These are phyloP conservation scores for Aegle marmelos DNA, from an alignment of 345 rosid species.

Conservation along the genomic window DNA sequence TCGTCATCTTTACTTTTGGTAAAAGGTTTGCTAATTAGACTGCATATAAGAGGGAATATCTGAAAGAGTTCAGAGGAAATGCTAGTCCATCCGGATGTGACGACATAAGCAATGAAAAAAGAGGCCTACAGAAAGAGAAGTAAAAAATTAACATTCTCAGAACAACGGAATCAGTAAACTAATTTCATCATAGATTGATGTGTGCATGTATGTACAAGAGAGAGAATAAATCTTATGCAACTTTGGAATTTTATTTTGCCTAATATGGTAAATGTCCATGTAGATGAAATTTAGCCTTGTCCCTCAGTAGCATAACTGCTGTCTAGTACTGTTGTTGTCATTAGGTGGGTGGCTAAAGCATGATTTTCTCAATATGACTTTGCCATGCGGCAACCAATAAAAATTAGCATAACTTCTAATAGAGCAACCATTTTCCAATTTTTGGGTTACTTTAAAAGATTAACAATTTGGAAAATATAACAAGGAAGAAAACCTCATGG, in stretches of 20 bases:
- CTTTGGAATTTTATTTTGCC: background rate
- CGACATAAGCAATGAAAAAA: conserved; percentile 89
- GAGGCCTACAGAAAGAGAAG: conserved; percentile 63
- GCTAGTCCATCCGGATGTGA: conserved; percentile 96
- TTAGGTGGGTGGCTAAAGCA: background rate
- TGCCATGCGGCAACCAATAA: background rate
- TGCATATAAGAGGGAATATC: conserved; percentile 60
- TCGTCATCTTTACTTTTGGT: conserved; percentile 47
- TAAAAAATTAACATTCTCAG: conserved; percentile 15
- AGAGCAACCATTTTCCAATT: background rate
- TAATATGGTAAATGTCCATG: background rate
- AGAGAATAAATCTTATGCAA: background rate
- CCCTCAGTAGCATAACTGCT: background rate
- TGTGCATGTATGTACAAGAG: background rate
- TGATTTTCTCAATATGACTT: background rate
- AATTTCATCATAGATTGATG: background rate
- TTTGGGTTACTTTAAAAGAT: background rate
- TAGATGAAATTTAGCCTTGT: background rate
- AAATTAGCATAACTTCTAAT: background rate
- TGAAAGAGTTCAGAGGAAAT: conserved; percentile 84
- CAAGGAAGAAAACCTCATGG: background rate
- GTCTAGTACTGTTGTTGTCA: background rate
- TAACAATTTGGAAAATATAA: background rate
- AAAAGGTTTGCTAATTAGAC: conserved; percentile 51
- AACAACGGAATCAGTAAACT: conserved; percentile 6